Conservation (phyloP, 208 protist species). For the Strigomonas culicis region DNA sequence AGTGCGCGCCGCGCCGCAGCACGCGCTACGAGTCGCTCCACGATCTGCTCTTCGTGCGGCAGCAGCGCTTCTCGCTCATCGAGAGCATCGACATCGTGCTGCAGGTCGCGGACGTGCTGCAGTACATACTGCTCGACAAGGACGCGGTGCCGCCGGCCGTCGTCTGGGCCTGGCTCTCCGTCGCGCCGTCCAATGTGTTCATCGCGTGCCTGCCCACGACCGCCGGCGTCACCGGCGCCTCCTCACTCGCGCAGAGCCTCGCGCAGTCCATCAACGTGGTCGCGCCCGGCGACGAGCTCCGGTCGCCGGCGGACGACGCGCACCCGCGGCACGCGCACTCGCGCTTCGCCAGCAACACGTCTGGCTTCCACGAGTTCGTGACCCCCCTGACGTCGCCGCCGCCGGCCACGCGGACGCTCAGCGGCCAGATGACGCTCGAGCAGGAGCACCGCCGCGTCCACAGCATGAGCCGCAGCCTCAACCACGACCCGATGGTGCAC, state of each 20-base stretch:
- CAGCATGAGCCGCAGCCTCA: too few species aligned
- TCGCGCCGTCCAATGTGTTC: constrained; percentile 61
- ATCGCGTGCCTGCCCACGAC: constrained; percentile 17
- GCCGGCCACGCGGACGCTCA: too few species aligned
- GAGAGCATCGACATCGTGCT: constrained; percentile 43
- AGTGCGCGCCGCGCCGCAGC: neutral
- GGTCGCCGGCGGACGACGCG: too few species aligned
- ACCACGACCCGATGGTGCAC: too few species aligned
- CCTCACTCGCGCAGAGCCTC: neutral
- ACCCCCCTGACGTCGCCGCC: neutral
- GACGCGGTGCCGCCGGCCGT: constrained; percentile 38
- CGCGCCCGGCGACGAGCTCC: too few species aligned
- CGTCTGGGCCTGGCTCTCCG: constrained; percentile 31
- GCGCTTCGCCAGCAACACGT: too few species aligned
- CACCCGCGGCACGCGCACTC: too few species aligned
- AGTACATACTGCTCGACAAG: constrained; percentile 66
- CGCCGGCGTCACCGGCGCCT: neutral
- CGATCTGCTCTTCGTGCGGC: constrained; percentile 27
- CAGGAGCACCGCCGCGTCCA: too few species aligned
- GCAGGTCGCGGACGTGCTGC: constrained; percentile 58
- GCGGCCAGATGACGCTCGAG: too few species aligned
- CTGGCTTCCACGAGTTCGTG: neutral
- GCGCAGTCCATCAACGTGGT: too few species aligned
- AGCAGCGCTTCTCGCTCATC: constrained; percentile 28
- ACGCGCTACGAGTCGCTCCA: constrained; percentile 7